Evolutionary conservation across 2,329 filamentous ascomycete species (phyloP).

Genomic region (Exutisphaerella laricina): DNA sequence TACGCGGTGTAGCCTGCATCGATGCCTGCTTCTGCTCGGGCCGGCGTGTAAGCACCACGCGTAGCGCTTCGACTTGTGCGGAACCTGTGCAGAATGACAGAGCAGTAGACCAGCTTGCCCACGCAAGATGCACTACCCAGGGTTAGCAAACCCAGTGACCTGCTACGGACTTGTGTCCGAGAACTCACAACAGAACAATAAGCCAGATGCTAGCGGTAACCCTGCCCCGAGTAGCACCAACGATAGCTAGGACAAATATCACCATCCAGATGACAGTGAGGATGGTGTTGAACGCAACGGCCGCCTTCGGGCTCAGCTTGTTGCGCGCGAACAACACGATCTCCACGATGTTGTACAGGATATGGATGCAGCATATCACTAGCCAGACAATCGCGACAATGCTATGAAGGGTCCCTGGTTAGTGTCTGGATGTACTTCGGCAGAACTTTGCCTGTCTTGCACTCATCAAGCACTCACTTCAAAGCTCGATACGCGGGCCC

Average conservation of each 20-base stretch:
- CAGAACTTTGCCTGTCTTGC: conserved; percentile 12
- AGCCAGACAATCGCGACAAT: conserved; percentile 18
- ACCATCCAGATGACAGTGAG: conserved; percentile 23
- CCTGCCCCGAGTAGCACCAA: conserved; percentile 7
- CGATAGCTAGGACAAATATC: conserved; percentile 22
- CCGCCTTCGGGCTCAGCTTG: conserved; percentile 21
- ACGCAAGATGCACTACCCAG: conserved; percentile 33
- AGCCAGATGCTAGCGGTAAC: conserved; percentile 19
- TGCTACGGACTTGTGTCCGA: conserved; percentile 2
- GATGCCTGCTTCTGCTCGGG: conserved; percentile 17
- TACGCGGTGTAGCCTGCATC: conserved; percentile 16
- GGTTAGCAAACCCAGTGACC: conserved; percentile 10
- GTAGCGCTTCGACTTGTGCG: conserved; percentile 31
- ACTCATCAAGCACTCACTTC: conserved; percentile 17
- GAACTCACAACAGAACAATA: conserved; percentile 35
- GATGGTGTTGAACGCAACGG: conserved; percentile 25
- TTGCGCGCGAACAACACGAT: conserved; percentile 24
- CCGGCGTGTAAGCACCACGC: conserved; percentile 21
- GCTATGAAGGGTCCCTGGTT: conserved; percentile 20
- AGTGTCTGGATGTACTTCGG: conserved; percentile 11
- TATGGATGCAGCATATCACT: conserved; percentile 19
- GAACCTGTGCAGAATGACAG: conserved; percentile 33
- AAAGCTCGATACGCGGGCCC: conserved; percentile 6
- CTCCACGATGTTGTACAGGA: conserved; percentile 26
- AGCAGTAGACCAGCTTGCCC: conserved; percentile 38